Evolutionary conservation across 371 early-diverging fungal species (phyloP).

Genomic region (Circinella umbellata): DNA sequence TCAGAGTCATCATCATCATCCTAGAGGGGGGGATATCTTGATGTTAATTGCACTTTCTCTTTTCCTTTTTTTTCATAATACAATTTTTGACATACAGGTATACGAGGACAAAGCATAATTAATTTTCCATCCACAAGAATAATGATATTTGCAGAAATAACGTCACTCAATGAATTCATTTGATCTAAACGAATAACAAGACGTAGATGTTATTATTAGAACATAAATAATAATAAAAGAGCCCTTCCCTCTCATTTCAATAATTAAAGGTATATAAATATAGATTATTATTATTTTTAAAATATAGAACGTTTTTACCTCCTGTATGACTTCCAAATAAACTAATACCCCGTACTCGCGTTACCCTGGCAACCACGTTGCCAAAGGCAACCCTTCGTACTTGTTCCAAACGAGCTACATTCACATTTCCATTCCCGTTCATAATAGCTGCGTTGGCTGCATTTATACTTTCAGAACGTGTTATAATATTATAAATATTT

Average conservation of each 20-base stretch:
- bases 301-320: constrained; percentile 20
- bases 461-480: constrained; percentile 16
- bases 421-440: constrained; percentile 19
- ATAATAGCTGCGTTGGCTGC: constrained; percentile 9
- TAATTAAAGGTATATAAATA: too few species aligned
- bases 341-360: constrained; percentile 58
- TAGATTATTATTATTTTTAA: too few species aligned
- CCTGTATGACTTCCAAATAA: constrained; percentile 49
- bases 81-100: constrained; percentile 23
- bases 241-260: too few species aligned
- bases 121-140: constrained; percentile 57
- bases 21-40: neutral
- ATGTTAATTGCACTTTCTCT: too few species aligned
- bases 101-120: constrained; percentile 47
- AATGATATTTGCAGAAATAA: constrained; percentile 48
- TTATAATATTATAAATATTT: constrained; percentile 36
- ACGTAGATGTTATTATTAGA: neutral
- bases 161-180: constrained; percentile 34
- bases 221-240: neutral
- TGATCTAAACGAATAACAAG: constrained; percentile 29
- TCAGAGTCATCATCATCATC: constrained; percentile 39
- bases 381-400: constrained; percentile 71
- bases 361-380: constrained; percentile 63
- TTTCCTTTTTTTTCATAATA: neutral
- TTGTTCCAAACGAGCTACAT: constrained; percentile 47